These are phyloP conservation scores for Cotoneaster glaucophyllus DNA, from an alignment of 306 rosid genomes.

Conservation along the genomic window DNA sequence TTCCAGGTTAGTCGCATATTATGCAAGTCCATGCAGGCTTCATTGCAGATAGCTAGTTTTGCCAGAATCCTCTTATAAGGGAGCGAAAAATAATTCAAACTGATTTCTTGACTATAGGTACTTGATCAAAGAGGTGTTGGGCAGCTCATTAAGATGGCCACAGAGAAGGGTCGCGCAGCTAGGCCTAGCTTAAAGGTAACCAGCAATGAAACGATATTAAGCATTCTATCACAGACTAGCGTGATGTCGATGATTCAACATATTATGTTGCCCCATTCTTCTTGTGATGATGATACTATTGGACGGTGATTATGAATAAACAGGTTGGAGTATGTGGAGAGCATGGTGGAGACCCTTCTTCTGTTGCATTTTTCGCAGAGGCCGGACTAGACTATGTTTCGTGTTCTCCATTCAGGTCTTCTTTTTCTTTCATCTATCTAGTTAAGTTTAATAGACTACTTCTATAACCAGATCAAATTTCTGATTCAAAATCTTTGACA, in stretches of 20 bases:
- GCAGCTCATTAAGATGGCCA: conserved; percentile 76
- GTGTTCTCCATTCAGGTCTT: conserved; percentile 94
- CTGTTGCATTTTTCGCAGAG: conserved; percentile 87
- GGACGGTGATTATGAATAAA: conserved; percentile 3
- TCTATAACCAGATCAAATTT: background rate
- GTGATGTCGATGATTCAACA: background rate
- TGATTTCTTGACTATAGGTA: conserved; percentile 37
- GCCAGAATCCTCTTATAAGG: background rate
- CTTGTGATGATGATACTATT: background rate
- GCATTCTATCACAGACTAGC: background rate
- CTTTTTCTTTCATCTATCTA: background rate
- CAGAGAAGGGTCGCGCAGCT: conserved; percentile 83
- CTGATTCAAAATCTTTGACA: conserved; percentile 18
- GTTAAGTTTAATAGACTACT: background rate
- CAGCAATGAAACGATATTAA: background rate
- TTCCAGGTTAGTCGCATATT: conserved; percentile 53
- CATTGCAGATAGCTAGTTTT: background rate
- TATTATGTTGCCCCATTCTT: background rate
- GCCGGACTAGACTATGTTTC: conserved; percentile 97
- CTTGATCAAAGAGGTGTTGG: conserved; percentile 97
- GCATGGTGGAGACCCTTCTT: conserved; percentile 98
- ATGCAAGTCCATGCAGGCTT: background rate
- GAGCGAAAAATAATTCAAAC: background rate
- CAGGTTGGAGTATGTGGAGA: conserved; percentile 99
- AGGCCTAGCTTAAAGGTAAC: conserved; percentile 73